A percentile compares a stretch with the other conserved stretches of the same genome.
Evolutionary conservation across 306 rosid species (phyloP).

Genomic region (Luffa aegyptiaca): DNA sequence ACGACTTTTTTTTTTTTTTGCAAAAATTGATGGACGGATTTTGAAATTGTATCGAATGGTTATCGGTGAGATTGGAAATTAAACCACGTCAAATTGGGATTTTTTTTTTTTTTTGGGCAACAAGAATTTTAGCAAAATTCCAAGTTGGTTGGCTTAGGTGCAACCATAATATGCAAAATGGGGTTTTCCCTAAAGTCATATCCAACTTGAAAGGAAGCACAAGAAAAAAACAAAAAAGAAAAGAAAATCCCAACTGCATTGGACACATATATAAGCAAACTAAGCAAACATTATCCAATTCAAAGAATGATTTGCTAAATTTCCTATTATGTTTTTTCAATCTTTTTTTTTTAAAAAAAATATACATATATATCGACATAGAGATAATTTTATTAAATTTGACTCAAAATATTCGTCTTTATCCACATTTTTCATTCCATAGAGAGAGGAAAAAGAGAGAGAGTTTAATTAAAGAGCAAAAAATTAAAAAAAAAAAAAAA

Average conservation of each 20-base stretch:
- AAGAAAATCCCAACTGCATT: background rate
- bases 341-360: too few relatives aligned
- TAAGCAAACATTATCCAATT: background rate
- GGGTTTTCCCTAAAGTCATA: conserved; percentile 1
- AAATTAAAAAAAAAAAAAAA: background rate
- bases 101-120: background rate
- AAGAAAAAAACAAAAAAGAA: background rate
- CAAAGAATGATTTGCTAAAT: background rate
- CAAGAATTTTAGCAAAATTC: background rate
- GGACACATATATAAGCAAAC: background rate
- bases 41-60: too few relatives aligned
- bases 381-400: background rate
- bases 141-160: conserved; percentile 29
- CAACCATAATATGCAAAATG: conserved; percentile 18
- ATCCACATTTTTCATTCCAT: background rate
- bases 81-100: background rate
- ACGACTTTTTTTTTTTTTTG: too few relatives aligned
- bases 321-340: background rate
- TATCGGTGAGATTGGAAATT: background rate
- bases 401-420: background rate
- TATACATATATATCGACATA: too few relatives aligned
- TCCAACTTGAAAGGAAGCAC: background rate
- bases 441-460: background rate
- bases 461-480: background rate
- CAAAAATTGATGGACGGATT: background rate